A percentile compares a stretch with the other conserved stretches of the same genome.
Evolutionary conservation across 1,284 basidiomycete genomes (phyloP).

Genomic region (Irpex sp.): DNA sequence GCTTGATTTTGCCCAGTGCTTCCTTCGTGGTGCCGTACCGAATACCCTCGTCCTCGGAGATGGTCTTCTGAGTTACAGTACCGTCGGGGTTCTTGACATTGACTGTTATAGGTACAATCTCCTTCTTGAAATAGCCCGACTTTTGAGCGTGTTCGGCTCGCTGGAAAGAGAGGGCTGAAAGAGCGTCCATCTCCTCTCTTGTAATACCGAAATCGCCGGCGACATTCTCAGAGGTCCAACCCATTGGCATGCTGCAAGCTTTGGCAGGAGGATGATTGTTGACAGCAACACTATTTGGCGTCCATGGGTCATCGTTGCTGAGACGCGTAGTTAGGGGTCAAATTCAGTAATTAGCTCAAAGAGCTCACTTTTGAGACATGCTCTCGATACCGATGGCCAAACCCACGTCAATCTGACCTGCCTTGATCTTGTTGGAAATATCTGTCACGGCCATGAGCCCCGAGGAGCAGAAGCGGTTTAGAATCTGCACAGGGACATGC

Average conservation of each 20-base stretch:
- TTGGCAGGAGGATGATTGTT: conserved; percentile 22
- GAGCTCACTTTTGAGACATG: conserved; percentile 73
- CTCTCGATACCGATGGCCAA: conserved; percentile 83
- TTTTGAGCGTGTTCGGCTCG: conserved; percentile 69
- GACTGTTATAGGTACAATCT: conserved; percentile 81
- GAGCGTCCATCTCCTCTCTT: conserved; percentile 82
- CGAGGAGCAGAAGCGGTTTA: conserved; percentile 81
- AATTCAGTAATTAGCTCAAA: background rate
- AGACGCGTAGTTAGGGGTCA: background rate
- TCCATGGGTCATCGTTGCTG: conserved; percentile 67
- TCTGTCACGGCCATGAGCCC: conserved; percentile 72
- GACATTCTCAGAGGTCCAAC: conserved; percentile 84
- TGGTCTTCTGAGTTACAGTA: conserved; percentile 49
- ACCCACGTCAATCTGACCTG: conserved; percentile 83
- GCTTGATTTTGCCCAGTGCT: conserved; percentile 59
- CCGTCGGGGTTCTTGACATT: conserved; percentile 57
- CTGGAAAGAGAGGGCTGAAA: conserved; percentile 78
- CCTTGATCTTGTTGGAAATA: conserved; percentile 79
- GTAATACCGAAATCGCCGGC: conserved; percentile 79
- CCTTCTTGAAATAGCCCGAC: conserved; percentile 66
- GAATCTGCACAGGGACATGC: conserved; percentile 66
- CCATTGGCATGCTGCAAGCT: conserved; percentile 58
- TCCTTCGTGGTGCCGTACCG: conserved; percentile 76
- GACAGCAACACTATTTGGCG: conserved; percentile 50
- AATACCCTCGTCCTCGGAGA: conserved; percentile 82